These are phyloP conservation scores for Rhamnella rubrinervis DNA, from an alignment of 331 rosid species.

Conservation along the genomic window DNA sequence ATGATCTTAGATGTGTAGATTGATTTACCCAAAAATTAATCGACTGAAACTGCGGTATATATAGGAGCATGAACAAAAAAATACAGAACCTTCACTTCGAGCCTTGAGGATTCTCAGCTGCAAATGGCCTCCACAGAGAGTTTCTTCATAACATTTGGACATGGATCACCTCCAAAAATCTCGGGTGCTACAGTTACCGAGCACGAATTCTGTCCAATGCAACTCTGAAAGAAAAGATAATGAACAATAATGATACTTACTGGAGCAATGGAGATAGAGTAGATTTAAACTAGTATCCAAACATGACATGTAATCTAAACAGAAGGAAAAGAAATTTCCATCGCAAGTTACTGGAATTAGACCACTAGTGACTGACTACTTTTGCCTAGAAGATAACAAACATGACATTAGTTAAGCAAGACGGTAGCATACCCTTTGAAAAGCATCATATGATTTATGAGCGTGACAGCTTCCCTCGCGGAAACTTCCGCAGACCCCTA, in stretches of 20 bases:
- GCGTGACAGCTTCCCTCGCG: conserved; percentile 83
- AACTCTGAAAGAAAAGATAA: conserved; percentile 53
- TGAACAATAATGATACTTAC: not conserved
- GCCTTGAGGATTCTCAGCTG: conserved; percentile 48
- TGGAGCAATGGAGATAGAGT: not conserved
- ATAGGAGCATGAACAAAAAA: conserved; percentile 22
- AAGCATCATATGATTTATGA: conserved; percentile 70
- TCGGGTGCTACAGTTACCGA: conserved; percentile 65
- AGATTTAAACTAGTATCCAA: not conserved
- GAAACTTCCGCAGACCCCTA: conserved; percentile 76
- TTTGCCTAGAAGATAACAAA: not conserved
- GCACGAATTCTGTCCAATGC: conserved; percentile 77
- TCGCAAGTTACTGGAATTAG: not conserved
- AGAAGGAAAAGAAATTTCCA: not conserved
- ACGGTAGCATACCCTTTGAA: conserved; percentile 57
- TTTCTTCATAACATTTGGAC: conserved; percentile 83
- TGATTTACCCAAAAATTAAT: conserved; percentile 25
- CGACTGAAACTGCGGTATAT: conserved; percentile 18
- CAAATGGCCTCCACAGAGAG: conserved; percentile 83
- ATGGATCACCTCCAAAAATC: conserved; percentile 90
- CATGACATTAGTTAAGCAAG: not conserved
- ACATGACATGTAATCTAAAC: not conserved
- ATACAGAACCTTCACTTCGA: conserved; percentile 28
- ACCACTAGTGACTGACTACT: too few relatives aligned
- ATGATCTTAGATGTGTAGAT: conserved; percentile 31